A percentile compares a stretch with the other conserved stretches of the same genome.
These are phyloP conservation scores for Didymella lethalis DNA, from an alignment of 2,329 filamentous ascomycete species.

Conservation along the genomic window DNA sequence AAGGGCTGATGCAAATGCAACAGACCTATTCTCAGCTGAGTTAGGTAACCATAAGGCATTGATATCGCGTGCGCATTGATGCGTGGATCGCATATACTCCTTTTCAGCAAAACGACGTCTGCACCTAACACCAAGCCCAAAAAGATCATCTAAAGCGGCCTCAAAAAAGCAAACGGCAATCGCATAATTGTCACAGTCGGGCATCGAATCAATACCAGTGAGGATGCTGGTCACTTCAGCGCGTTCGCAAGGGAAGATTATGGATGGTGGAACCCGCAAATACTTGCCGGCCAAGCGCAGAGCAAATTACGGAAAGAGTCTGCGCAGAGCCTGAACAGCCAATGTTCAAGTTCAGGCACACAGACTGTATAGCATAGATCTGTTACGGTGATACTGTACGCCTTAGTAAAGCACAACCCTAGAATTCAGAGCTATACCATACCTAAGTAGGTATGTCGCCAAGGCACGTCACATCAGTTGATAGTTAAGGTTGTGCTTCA, in stretches of 20 bases:
- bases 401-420: neutral
- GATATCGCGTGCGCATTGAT: constrained; percentile 91
- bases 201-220: constrained; percentile 89
- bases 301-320: constrained; percentile 45
- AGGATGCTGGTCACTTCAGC: constrained; percentile 92
- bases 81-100: constrained; percentile 84
- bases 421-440: neutral
- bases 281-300: constrained; percentile 51
- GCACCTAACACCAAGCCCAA: constrained; percentile 58
- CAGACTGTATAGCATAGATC: neutral
- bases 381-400: neutral
- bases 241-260: constrained; percentile 88
- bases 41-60: constrained; percentile 83
- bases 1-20: constrained; percentile 56
- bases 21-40: constrained; percentile 59
- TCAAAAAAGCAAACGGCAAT: constrained; percentile 83
- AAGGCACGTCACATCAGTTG: constrained; percentile 4
- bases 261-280: constrained; percentile 74
- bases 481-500: neutral
- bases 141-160: constrained; percentile 79
- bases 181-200: constrained; percentile 95
- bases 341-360: neutral
- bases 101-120: constrained; percentile 49
- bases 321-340: constrained; percentile 16
- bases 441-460: neutral